These are phyloP conservation scores for Sicyos baderoa DNA, from an alignment of 306 rosid genomes.

Conservation along the genomic window DNA sequence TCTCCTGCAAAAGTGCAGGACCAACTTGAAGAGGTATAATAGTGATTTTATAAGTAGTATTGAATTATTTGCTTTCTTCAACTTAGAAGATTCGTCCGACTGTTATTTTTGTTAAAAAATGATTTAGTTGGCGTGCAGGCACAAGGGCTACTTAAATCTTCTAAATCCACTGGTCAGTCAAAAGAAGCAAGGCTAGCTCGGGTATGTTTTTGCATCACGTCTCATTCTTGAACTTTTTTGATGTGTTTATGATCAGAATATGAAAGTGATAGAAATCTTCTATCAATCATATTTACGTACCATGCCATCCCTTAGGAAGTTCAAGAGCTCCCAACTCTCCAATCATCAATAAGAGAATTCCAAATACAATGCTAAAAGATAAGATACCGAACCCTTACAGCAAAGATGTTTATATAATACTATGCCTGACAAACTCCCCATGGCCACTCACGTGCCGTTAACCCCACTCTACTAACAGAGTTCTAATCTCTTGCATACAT, in stretches of 20 bases:
- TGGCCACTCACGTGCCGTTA: too few species aligned
- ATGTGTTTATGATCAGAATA: background rate
- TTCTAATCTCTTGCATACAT: too few species aligned
- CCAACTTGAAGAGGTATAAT: conserved; percentile 84
- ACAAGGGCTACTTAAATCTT: conserved; percentile 82
- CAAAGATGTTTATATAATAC: too few species aligned
- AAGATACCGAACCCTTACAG: too few species aligned
- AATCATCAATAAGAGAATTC: too few species aligned
- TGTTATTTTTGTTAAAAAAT: conserved; percentile 37
- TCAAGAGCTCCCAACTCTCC: too few species aligned
- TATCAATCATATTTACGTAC: too few species aligned
- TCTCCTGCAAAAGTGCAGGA: conserved; percentile 55
- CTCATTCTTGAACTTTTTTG: background rate
- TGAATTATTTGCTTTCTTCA: conserved; percentile 6
- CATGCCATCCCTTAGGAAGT: too few species aligned
- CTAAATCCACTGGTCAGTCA: conserved; percentile 85
- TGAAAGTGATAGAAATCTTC: background rate
- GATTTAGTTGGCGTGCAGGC: conserved; percentile 72
- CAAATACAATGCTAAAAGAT: too few species aligned
- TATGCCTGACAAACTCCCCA: too few species aligned
- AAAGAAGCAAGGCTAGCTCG: conserved; percentile 98
- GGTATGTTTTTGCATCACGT: conserved; percentile 44
- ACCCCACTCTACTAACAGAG: too few species aligned
- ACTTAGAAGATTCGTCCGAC: background rate
- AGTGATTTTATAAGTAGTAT: conserved; percentile 14